These are phyloP conservation scores for Aspergillus hortae DNA, from an alignment of 2,329 filamentous ascomycete species.

Conservation along the genomic window DNA sequence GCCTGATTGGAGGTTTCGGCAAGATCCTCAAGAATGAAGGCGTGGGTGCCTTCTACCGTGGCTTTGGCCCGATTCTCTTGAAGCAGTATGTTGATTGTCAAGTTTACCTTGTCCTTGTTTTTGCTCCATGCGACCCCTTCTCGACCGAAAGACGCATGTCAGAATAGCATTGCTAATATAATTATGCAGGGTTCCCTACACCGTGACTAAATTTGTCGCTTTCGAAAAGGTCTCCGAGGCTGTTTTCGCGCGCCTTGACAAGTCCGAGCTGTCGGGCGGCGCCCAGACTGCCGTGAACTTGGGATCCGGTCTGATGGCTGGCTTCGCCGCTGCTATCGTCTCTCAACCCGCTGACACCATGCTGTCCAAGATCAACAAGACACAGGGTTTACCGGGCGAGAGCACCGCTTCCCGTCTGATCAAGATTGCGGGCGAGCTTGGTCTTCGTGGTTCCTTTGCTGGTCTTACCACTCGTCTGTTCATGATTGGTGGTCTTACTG, in stretches of 20 bases:
- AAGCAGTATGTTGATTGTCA: slow-evolving; percentile 62
- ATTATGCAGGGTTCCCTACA: slow-evolving; percentile 71
- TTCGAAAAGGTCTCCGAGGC: slow-evolving; percentile 83
- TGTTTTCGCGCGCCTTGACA: slow-evolving; percentile 67
- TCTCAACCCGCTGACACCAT: slow-evolving; percentile 92
- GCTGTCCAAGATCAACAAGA: slow-evolving; percentile 96
- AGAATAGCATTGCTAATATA: neutral
- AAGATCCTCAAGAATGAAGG: slow-evolving; percentile 84
- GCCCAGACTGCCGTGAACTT: slow-evolving; percentile 79
- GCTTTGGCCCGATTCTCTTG: slow-evolving; percentile 82
- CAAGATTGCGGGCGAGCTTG: slow-evolving; percentile 86
- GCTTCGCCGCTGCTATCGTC: slow-evolving; percentile 81
- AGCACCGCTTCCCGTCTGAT: slow-evolving; percentile 74
- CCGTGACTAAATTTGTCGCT: slow-evolving; percentile 92
- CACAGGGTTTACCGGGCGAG: slow-evolving; percentile 80
- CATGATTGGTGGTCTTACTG: slow-evolving; percentile 71
- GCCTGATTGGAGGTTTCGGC: slow-evolving; percentile 72
- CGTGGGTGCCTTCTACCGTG: slow-evolving; percentile 82
- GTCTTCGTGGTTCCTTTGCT: slow-evolving; percentile 70
- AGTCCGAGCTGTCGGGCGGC: slow-evolving; percentile 63
- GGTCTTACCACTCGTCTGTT: slow-evolving; percentile 78
- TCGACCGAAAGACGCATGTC: no score
- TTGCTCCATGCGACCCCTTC: neutral
- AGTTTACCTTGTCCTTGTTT: neutral
- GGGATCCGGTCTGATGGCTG: slow-evolving; percentile 76